These are phyloP conservation scores for Aspergillus sp. DNA, from an alignment of 2,329 filamentous ascomycete genomes.

Conservation along the genomic window DNA sequence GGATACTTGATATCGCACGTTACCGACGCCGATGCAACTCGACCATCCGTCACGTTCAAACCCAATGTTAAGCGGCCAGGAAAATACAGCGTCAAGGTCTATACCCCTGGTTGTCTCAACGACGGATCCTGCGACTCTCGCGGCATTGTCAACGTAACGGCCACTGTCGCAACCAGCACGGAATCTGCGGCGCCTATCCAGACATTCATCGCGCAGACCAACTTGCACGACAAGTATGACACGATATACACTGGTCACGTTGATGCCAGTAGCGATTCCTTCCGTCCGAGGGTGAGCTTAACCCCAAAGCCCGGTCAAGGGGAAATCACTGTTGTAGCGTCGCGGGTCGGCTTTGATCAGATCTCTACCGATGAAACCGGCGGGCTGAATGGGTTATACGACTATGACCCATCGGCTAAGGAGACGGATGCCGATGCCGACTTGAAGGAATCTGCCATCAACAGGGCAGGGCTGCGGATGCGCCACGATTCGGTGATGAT, in stretches of 20 bases:
- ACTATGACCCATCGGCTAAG: slow-evolving; percentile 61
- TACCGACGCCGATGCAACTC: slow-evolving; percentile 46
- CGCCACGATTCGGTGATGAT: slow-evolving; percentile 58
- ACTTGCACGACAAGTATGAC: slow-evolving; percentile 95
- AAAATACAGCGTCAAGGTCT: slow-evolving; percentile 83
- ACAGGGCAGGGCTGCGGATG: slow-evolving; percentile 65
- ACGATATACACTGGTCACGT: slow-evolving; percentile 79
- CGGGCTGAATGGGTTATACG: slow-evolving; percentile 80
- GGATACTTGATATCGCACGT: slow-evolving; percentile 67
- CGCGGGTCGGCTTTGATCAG: slow-evolving; percentile 66
- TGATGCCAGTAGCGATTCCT: slow-evolving; percentile 61
- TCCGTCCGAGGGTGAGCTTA: slow-evolving; percentile 73
- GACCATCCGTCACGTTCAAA: slow-evolving; percentile 56
- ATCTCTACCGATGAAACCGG: slow-evolving; percentile 51
- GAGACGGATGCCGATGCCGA: slow-evolving; percentile 51
- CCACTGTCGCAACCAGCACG: slow-evolving; percentile 48
- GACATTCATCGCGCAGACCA: slow-evolving; percentile 72
- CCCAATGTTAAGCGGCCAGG: slow-evolving; percentile 83
- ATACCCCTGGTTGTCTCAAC: slow-evolving; percentile 80
- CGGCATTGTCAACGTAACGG: slow-evolving; percentile 74
- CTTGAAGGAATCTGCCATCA: slow-evolving; percentile 63
- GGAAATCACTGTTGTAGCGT: slow-evolving; percentile 74
- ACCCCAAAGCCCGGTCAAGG: slow-evolving; percentile 54
- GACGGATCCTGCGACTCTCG: slow-evolving; percentile 68
- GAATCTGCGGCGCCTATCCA: slow-evolving; percentile 43